Percentiles rank a stretch among this genome's conserved stretches.
Evolutionary conservation across 2,329 filamentous ascomycete species (phyloP).

Genomic region (Bipolaris oryzae): DNA sequence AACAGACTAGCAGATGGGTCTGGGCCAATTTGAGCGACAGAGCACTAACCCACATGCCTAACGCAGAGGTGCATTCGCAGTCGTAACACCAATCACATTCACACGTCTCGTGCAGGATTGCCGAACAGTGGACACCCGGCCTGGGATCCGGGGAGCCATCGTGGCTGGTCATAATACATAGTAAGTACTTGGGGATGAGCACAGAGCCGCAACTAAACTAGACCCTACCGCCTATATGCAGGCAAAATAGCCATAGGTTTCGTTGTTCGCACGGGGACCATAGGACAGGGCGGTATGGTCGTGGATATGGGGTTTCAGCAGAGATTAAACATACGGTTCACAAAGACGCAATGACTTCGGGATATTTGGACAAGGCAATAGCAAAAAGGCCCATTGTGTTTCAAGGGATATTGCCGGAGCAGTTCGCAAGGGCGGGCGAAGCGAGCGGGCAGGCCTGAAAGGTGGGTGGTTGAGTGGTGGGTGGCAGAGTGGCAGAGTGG

Average conservation of each 20-base stretch:
- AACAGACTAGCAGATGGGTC: constrained; percentile 23
- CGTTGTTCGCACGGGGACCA: background rate
- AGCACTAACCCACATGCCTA: constrained; percentile 28
- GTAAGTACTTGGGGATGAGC: constrained; percentile 1
- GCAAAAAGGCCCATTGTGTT: background rate
- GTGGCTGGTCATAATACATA: background rate
- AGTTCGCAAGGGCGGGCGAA: constrained; percentile 3
- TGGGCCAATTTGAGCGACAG: constrained; percentile 29
- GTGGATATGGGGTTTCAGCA: background rate
- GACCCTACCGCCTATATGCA: constrained; percentile 23
- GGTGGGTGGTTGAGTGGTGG: constrained; percentile 23
- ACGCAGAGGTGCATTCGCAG: constrained; percentile 28
- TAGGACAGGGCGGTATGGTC: no score
- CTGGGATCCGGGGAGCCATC: background rate
- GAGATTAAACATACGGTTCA: background rate
- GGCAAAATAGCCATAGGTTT: constrained; percentile 18
- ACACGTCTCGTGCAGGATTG: constrained; percentile 16
- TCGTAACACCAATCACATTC: constrained; percentile 34
- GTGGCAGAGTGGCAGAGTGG: no score
- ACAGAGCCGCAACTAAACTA: constrained; percentile 19
- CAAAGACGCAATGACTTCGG: background rate
- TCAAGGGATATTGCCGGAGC: background rate
- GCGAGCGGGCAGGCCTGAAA: constrained; percentile 2
- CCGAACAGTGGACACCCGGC: constrained; percentile 1
- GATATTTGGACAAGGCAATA: background rate